Conservation (phyloP, 495 filamentous ascomycete genomes). For the Usnea hakonensis region DNA sequence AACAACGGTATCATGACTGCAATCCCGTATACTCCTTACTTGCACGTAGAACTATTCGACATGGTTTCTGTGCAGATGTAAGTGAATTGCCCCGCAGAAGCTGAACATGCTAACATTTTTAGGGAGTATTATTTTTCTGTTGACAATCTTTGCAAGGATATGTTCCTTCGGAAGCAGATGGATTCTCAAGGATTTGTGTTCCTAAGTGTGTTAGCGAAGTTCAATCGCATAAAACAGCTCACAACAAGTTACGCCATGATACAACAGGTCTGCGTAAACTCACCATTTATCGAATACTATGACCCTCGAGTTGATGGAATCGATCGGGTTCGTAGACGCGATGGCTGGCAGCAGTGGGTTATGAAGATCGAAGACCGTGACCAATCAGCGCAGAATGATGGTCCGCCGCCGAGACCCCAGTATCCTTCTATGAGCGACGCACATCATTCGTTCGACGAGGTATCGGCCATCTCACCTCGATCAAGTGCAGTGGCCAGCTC, state of each 20-base stretch:
- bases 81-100: conserved; percentile 19
- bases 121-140: conserved; percentile 93
- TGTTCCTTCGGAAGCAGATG: conserved; percentile 84
- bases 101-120: conserved; percentile 12
- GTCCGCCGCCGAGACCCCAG: conserved; percentile 35
- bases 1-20: conserved; percentile 54
- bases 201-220: conserved; percentile 64
- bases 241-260: conserved; percentile 67
- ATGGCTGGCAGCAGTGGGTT: conserved; percentile 78
- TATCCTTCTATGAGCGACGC: conserved; percentile 17
- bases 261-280: conserved; percentile 62
- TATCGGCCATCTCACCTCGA: conserved; percentile 14
- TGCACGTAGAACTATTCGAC: conserved; percentile 44
- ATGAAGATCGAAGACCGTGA: conserved; percentile 55
- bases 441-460: conserved; percentile 13
- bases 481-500: conserved; percentile 6
- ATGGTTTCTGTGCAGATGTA: conserved; percentile 65
- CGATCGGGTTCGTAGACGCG: conserved; percentile 68
- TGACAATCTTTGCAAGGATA: conserved; percentile 92
- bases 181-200: conserved; percentile 89
- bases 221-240: conserved; percentile 74
- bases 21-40: conserved; percentile 51
- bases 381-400: conserved; percentile 51
- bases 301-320: conserved; percentile 50
- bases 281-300: conserved; percentile 61